Evolutionary conservation across 805 yeast species (phyloP).

Genomic region (Lipomyces japonicus): DNA sequence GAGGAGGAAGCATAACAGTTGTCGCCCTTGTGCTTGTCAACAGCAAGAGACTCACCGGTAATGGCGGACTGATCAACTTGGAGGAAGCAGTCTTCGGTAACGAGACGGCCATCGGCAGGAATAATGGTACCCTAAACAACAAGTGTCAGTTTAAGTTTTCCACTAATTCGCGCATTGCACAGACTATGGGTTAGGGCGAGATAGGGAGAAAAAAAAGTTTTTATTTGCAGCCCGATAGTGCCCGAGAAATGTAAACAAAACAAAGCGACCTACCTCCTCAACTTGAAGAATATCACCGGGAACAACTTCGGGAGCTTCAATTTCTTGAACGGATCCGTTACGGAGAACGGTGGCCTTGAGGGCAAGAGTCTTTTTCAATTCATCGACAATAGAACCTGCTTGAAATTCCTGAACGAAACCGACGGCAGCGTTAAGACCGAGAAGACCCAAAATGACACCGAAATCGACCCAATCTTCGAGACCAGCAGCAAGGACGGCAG

Average conservation of each 20-base stretch:
- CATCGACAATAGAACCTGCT: conserved; percentile 97
- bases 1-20: conserved; percentile 87
- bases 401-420: conserved; percentile 97
- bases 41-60: conserved; percentile 97
- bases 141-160: too few relatives aligned
- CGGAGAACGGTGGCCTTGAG: conserved; percentile 82
- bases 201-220: too few relatives aligned
- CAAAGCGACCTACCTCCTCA: too few relatives aligned
- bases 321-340: conserved; percentile 71
- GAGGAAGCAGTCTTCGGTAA: conserved; percentile 77
- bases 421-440: conserved; percentile 82
- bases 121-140: conserved; percentile 91
- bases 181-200: too few relatives aligned
- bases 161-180: too few relatives aligned
- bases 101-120: conserved; percentile 89
- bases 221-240: too few relatives aligned
- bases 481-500: conserved; percentile 93
- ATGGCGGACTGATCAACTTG: conserved; percentile 96
- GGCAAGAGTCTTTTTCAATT: conserved; percentile 91
- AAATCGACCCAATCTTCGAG: conserved; percentile 97
- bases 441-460: conserved; percentile 91
- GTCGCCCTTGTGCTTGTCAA: conserved; percentile 87
- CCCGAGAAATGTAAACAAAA: too few relatives aligned
- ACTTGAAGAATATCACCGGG: conserved; percentile 92
- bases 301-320: conserved; percentile 79